These are phyloP conservation scores for Alliaria petiolata DNA, from an alignment of 345 rosid genomes.

Conservation along the genomic window DNA sequence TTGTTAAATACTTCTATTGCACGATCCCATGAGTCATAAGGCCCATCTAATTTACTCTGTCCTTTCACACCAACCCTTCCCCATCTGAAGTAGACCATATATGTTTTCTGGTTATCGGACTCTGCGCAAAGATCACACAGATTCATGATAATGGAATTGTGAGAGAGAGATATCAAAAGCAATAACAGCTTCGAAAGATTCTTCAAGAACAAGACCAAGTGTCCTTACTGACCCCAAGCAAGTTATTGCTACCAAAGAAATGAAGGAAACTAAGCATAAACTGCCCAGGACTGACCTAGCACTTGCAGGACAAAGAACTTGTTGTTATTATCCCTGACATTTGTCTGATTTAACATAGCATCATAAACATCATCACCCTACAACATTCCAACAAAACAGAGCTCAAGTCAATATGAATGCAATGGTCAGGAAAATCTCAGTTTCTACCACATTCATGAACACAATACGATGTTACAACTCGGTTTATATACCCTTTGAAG, in stretches of 20 bases:
- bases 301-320: constrained; percentile 81
- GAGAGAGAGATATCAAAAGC: background rate
- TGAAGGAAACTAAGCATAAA: background rate
- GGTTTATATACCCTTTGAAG: constrained; percentile 44
- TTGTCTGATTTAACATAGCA: constrained; percentile 85
- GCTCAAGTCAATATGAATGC: constrained; percentile 9
- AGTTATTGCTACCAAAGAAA: too few relatives aligned
- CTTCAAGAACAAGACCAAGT: background rate
- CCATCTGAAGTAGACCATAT: constrained; percentile 75
- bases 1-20: constrained; percentile 55
- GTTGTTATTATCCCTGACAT: constrained; percentile 70
- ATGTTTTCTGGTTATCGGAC: constrained; percentile 62
- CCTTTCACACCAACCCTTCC: constrained; percentile 92
- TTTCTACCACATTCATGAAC: background rate
- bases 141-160: background rate
- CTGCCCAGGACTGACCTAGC: constrained; percentile 47
- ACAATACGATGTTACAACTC: background rate
- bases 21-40: constrained; percentile 45
- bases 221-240: background rate
- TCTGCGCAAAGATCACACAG: constrained; percentile 41
- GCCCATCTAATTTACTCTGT: constrained; percentile 70
- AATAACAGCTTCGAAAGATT: background rate
- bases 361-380: constrained; percentile 79
- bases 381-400: constrained; percentile 20
- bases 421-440: background rate